phyloP scores from a whole-genome alignment of 495 filamentous ascomycete genomes.

The Neohortaea acidophila region DNA sequence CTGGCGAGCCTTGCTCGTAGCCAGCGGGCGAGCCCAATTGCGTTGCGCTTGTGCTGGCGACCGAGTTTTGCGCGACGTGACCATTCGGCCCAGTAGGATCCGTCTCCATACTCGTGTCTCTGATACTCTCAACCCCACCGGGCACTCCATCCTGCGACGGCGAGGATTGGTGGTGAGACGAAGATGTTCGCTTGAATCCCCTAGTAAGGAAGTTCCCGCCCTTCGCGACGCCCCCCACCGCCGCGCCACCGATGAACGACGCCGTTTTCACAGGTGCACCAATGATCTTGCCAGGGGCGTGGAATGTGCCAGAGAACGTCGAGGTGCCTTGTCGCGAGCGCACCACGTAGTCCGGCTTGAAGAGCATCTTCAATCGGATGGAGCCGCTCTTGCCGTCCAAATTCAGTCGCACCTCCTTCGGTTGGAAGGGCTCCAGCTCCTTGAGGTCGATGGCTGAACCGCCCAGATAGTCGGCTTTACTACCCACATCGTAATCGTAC shows the following conservation, averaged over 20 bases:
- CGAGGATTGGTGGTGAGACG: conserved; percentile 34
- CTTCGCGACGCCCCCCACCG: conserved; percentile 55
- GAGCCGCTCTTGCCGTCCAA: conserved; percentile 82
- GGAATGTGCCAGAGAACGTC: conserved; percentile 87
- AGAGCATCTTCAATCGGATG: conserved; percentile 71
- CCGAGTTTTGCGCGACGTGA: conserved; percentile 5
- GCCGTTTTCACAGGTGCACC: conserved; percentile 81
- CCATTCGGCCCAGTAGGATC: conserved; percentile 5
- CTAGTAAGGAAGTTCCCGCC: conserved; percentile 77
- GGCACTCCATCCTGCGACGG: conserved; percentile 5
- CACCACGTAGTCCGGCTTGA: conserved; percentile 83
- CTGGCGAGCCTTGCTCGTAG: conserved; percentile 40
- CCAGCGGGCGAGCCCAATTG: conserved; percentile 8
- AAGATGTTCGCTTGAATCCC: conserved; percentile 53
- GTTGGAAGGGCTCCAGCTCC: conserved; percentile 67
- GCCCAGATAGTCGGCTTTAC: conserved; percentile 78
- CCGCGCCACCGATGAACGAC: conserved; percentile 41
- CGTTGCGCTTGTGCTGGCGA: conserved; percentile 1
- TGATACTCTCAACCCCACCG: conserved; percentile 2
- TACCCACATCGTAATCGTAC: conserved; percentile 90
- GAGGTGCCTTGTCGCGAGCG: conserved; percentile 78
- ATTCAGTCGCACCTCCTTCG: conserved; percentile 52
- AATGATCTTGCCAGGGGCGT: conserved; percentile 78
- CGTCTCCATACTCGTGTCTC: conserved; percentile 11
- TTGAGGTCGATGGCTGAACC: conserved; percentile 62